A percentile compares a stretch with the other conserved stretches of the same genome.
Conservation (phyloP, 2,329 filamentous ascomycete species). For the Pseudocercospora musae region DNA sequence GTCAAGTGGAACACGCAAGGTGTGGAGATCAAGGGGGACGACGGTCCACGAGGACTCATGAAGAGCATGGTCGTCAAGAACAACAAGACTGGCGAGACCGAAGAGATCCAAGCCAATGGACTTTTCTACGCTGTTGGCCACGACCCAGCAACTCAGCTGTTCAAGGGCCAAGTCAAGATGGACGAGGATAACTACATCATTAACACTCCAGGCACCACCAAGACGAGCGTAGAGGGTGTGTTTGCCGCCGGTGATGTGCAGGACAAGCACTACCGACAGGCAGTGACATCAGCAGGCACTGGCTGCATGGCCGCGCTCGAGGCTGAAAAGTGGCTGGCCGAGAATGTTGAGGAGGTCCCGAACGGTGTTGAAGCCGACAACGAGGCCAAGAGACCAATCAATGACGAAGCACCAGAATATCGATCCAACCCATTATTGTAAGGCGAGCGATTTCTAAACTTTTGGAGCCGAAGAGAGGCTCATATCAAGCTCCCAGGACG, state of each 20-base stretch:
- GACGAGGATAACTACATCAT: constrained; percentile 89
- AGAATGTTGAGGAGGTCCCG: constrained; percentile 62
- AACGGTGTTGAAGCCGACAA: constrained; percentile 50
- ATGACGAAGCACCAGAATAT: constrained; percentile 59
- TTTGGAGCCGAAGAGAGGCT: not conserved
- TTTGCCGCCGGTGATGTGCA: constrained; percentile 98
- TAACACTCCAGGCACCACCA: constrained; percentile 82
- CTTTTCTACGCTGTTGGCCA: constrained; percentile 98
- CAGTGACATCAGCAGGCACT: constrained; percentile 92
- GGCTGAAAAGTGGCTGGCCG: constrained; percentile 87
- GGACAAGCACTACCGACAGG: constrained; percentile 97
- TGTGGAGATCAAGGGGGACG: constrained; percentile 79
- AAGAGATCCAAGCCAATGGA: constrained; percentile 85
- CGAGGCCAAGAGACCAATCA: constrained; percentile 48
- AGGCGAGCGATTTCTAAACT: not conserved
- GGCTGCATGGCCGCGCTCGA: constrained; percentile 95
- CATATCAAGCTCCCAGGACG: not conserved
- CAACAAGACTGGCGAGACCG: constrained; percentile 68
- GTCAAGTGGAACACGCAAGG: constrained; percentile 82
- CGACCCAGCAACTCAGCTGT: constrained; percentile 84
- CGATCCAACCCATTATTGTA: constrained; percentile 63
- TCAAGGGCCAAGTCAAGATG: constrained; percentile 85
- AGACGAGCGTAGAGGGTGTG: constrained; percentile 85
- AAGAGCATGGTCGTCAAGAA: constrained; percentile 81
- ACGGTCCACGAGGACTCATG: constrained; percentile 74